phyloP scores from a whole-genome alignment of 2,329 filamentous ascomycete genomes.

The Penicillium freii region DNA sequence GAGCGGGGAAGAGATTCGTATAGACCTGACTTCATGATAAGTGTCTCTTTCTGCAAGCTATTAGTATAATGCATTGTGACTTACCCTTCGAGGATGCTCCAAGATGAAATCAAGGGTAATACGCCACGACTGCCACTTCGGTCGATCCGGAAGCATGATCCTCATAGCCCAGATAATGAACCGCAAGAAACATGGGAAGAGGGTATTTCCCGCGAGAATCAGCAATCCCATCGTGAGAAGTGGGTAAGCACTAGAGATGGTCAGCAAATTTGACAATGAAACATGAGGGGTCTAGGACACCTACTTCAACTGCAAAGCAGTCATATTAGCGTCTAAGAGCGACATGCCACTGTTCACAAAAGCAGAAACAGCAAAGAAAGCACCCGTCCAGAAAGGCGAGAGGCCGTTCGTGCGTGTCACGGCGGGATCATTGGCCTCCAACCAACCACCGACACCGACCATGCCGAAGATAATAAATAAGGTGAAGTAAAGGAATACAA shows the following conservation, averaged over 20 bases:
- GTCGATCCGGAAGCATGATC: constrained; percentile 28
- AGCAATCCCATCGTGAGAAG: constrained; percentile 54
- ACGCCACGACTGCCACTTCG: constrained; percentile 31
- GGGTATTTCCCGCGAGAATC: constrained; percentile 65
- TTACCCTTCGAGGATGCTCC: constrained; percentile 35
- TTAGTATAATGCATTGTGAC: neutral
- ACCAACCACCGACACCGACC: constrained; percentile 49
- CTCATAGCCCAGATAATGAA: constrained; percentile 56
- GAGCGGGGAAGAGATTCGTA: constrained; percentile 57
- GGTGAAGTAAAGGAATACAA: constrained; percentile 48
- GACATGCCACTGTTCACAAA: constrained; percentile 58
- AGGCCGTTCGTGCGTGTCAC: constrained; percentile 47
- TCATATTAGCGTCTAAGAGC: constrained; percentile 54
- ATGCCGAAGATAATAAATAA: constrained; percentile 48
- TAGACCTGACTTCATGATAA: constrained; percentile 29
- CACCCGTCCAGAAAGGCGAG: constrained; percentile 49
- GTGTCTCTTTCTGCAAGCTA: neutral
- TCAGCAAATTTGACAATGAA: constrained; percentile 4
- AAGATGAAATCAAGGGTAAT: constrained; percentile 36
- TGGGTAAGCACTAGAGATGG: constrained; percentile 34
- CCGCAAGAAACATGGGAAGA: constrained; percentile 63
- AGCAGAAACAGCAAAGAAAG: constrained; percentile 54
- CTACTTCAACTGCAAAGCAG: constrained; percentile 42
- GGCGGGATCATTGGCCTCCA: constrained; percentile 43
- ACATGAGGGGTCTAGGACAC: neutral